A percentile compares a stretch with the other conserved stretches of the same genome.
Evolutionary conservation across 345 rosid species (phyloP).

Genomic region (Mercurialis annua): DNA sequence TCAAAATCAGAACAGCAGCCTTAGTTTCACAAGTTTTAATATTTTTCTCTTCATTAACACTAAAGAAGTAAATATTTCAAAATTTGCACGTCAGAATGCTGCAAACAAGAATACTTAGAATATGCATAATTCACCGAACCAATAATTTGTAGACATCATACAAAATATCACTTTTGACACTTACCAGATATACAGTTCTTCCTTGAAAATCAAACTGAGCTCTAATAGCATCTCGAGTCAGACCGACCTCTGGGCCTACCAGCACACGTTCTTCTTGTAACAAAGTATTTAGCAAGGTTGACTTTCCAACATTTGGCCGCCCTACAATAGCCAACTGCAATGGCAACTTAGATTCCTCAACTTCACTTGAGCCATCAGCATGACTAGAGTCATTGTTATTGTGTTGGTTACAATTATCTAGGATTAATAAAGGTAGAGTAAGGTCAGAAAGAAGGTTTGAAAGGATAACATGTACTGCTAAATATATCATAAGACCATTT

Average conservation of each 20-base stretch:
- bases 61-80: neutral
- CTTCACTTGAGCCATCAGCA: slow-evolving; percentile 41
- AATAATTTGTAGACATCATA: neutral
- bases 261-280: slow-evolving; percentile 91
- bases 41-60: neutral
- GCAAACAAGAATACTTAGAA: neutral
- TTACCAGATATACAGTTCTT: slow-evolving; percentile 79
- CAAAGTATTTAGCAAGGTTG: slow-evolving; percentile 78
- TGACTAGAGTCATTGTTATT: slow-evolving; percentile 16
- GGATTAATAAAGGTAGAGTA: slow-evolving; percentile 26
- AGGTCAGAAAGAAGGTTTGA: neutral
- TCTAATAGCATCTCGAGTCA: slow-evolving; percentile 93
- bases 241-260: slow-evolving; percentile 97
- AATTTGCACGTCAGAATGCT: neutral
- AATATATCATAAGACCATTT: neutral
- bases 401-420: slow-evolving; percentile 34
- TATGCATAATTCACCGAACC: neutral
- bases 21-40: too few species aligned
- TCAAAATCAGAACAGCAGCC: too few species aligned
- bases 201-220: slow-evolving; percentile 76
- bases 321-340: slow-evolving; percentile 94
- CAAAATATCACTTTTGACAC: slow-evolving; percentile 8
- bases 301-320: slow-evolving; percentile 93
- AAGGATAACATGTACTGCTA: neutral
- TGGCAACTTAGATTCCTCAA: slow-evolving; percentile 68